phyloP scores from a whole-genome alignment of 192 early-diverging fungal species.

The Mortierella hygrophila region DNA sequence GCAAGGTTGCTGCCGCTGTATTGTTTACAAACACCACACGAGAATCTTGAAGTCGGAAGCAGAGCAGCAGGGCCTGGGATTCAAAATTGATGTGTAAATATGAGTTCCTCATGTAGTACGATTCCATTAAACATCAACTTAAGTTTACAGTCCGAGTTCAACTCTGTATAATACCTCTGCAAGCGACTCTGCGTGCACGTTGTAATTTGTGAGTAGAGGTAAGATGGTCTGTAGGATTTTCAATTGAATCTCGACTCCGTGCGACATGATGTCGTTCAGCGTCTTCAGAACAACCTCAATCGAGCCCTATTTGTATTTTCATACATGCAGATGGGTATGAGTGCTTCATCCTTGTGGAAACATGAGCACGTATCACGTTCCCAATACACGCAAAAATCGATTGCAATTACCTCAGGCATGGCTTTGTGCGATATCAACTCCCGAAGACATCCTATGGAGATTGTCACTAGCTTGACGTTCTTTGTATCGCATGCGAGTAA shows the following conservation, averaged over 20 bases:
- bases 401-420: constrained; percentile 71
- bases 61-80: constrained; percentile 79
- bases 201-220: constrained; percentile 89
- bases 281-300: constrained; percentile 75
- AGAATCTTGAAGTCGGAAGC: constrained; percentile 87
- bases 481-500: constrained; percentile 87
- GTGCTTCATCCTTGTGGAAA: background rate
- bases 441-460: constrained; percentile 88
- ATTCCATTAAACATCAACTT: background rate
- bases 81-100: background rate
- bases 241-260: constrained; percentile 89
- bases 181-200: constrained; percentile 84
- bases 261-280: constrained; percentile 75
- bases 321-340: background rate
- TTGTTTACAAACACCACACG: constrained; percentile 85
- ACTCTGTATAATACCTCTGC: constrained; percentile 70
- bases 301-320: constrained; percentile 51
- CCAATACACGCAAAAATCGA: background rate
- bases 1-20: constrained; percentile 87
- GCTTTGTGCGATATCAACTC: constrained; percentile 81
- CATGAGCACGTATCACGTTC: background rate
- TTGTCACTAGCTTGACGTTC: constrained; percentile 82
- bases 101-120: background rate
- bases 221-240: constrained; percentile 94
- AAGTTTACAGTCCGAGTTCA: background rate